These are phyloP conservation scores for Actinidia chinensis DNA, from an alignment of 179 eudicot genomes.

Conservation along the genomic window DNA sequence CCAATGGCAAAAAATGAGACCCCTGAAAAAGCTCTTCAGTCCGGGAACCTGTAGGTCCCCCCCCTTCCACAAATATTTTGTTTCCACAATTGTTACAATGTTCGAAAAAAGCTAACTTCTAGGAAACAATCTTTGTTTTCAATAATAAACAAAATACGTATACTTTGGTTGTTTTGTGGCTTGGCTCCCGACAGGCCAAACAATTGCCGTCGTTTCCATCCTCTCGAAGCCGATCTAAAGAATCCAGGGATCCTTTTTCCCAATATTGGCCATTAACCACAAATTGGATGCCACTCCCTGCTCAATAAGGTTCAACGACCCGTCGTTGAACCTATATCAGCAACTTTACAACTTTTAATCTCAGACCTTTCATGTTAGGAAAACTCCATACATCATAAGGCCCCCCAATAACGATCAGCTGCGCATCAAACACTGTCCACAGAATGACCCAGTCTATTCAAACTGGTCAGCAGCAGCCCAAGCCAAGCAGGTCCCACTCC, in stretches of 20 bases:
- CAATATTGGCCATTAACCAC: conserved; percentile 86
- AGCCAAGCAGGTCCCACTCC: conserved; percentile 98
- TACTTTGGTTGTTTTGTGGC: conserved; percentile 97
- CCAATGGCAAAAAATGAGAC: conserved; percentile 98
- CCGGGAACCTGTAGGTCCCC: conserved; percentile 97
- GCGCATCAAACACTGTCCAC: conserved; percentile 95
- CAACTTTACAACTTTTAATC: too few species aligned
- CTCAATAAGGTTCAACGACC: conserved; percentile 82
- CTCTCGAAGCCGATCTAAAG: conserved; percentile 61
- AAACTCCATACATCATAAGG: conserved; percentile 99
- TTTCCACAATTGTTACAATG: background rate
- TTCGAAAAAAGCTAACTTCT: background rate
- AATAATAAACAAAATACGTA: conserved; percentile 9
- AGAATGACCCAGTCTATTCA: conserved; percentile 82
- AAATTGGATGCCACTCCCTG: conserved; percentile 81
- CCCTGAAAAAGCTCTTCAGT: conserved; percentile 79
- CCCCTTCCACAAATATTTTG: conserved; percentile 25
- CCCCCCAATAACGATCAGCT: conserved; percentile 96
- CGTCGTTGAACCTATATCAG: conserved; percentile 84
- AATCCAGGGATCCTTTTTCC: conserved; percentile 72
- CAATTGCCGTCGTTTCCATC: conserved; percentile 79
- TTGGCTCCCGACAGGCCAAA: conserved; percentile 91
- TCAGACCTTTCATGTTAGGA: conserved; percentile 98
- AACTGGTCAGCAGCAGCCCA: conserved; percentile 99
- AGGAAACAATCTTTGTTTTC: background rate